Percentiles rank a stretch among this genome's conserved stretches.
Conservation (phyloP, 2,329 filamentous ascomycete genomes). For the Trichoderma sp. region DNA sequence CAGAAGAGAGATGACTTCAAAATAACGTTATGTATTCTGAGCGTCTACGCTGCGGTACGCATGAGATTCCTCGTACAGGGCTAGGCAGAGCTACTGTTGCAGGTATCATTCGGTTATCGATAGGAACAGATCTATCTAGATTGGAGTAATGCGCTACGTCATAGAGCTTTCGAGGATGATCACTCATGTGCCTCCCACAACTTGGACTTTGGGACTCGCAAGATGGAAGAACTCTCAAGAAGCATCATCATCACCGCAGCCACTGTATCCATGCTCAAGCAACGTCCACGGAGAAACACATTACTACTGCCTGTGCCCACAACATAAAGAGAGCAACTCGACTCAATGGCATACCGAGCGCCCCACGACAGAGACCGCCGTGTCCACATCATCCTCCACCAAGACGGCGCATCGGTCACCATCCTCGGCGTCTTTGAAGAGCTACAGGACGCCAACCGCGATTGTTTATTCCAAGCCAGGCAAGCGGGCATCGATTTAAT, state of each 20-base stretch:
- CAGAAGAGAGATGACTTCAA: neutral
- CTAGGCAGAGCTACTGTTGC: neutral
- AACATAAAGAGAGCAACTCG: neutral
- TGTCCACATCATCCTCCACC: conserved; percentile 43
- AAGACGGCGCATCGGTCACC: conserved; percentile 36
- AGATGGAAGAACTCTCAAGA: conserved; percentile 3
- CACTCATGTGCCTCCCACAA: neutral
- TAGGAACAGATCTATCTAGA: neutral
- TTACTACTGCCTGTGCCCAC: neutral
- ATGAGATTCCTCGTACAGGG: neutral
- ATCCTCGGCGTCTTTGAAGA: conserved; percentile 41
- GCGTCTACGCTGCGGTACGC: neutral
- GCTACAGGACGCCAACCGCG: conserved; percentile 44
- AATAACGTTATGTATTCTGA: neutral
- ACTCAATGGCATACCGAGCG: conserved; percentile 6
- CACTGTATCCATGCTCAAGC: neutral
- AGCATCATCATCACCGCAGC: neutral
- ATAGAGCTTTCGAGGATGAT: neutral
- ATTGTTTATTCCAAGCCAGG: conserved; percentile 38
- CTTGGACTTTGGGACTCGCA: neutral
- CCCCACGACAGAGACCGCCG: conserved; percentile 27
- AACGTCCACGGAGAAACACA: neutral
- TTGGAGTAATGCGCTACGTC: conserved; percentile 5
- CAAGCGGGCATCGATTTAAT: conserved; percentile 36
- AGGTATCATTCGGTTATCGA: neutral